These are phyloP conservation scores for Nymphaea colorata DNA, from an alignment of 164 flowering plant species.

Conservation along the genomic window DNA sequence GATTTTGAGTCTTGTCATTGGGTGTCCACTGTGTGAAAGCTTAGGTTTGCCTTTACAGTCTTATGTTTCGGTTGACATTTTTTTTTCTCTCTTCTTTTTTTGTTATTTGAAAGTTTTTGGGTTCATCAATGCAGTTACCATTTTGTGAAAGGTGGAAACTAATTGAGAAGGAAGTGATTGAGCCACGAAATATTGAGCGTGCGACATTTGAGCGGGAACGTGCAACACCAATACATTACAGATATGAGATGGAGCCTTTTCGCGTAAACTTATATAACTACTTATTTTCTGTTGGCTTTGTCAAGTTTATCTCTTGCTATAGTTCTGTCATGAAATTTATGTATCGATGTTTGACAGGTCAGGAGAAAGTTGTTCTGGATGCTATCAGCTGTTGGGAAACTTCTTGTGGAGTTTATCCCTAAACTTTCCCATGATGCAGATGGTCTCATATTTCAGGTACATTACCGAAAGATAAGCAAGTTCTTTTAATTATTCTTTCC, in stretches of 20 bases:
- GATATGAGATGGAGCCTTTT: constrained; percentile 93
- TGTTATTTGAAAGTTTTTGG: no score
- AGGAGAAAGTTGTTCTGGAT: constrained; percentile 95
- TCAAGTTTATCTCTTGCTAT: background rate
- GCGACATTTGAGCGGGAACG: background rate
- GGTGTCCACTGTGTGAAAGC: no score
- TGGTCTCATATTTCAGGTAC: constrained; percentile 98
- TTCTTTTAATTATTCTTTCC: no score
- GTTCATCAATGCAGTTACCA: constrained; percentile 48
- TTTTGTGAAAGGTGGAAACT: constrained; percentile 92
- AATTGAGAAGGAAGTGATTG: constrained; percentile 91
- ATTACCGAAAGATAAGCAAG: background rate
- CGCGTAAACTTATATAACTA: constrained; percentile 39
- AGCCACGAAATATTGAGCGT: constrained; percentile 85
- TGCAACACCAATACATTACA: constrained; percentile 32
- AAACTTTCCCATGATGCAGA: constrained; percentile 93
- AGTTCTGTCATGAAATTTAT: background rate
- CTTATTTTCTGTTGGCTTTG: background rate
- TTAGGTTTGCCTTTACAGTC: no score
- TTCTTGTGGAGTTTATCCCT: constrained; percentile 81
- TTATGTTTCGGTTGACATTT: no score
- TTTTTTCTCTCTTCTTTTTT: no score
- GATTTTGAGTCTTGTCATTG: no score
- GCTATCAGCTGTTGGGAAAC: constrained; percentile 73
- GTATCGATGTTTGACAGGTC: constrained; percentile 33